These are phyloP conservation scores for Penicillium sp. DNA, from an alignment of 2,329 filamentous ascomycete genomes.

Conservation along the genomic window DNA sequence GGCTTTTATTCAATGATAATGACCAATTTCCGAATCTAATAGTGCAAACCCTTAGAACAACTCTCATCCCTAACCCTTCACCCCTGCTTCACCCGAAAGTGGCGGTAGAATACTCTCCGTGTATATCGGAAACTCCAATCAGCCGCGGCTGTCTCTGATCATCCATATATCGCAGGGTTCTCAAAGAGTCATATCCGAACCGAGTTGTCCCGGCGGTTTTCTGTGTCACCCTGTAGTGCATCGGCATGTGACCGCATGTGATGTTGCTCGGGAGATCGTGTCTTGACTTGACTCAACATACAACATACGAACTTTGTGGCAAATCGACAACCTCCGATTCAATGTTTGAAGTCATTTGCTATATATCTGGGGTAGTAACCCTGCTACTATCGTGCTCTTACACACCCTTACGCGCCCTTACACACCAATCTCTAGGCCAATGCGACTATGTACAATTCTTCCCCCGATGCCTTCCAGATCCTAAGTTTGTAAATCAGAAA, in stretches of 20 bases:
- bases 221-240: not conserved
- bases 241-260: constrained; percentile 20
- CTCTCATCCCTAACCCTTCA: not conserved
- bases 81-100: constrained; percentile 11
- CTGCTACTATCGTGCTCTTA: not conserved
- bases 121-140: constrained; percentile 14
- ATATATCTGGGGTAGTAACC: not conserved
- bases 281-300: no score
- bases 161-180: not conserved
- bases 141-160: constrained; percentile 17
- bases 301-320: no score
- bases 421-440: not conserved
- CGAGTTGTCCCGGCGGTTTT: constrained; percentile 16
- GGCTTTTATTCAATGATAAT: constrained; percentile 2
- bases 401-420: not conserved
- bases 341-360: not conserved
- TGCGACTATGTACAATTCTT: constrained; percentile 6
- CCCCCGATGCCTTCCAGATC: not conserved
- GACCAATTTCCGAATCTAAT: constrained; percentile 9
- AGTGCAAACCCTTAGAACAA: not conserved
- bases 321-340: not conserved
- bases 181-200: constrained; percentile 3
- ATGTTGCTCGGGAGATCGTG: not conserved
- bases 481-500: not conserved
- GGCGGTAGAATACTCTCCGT: constrained; percentile 5